Evolutionary conservation across 768 basidiomycete genomes (phyloP), one percentile per base, ranked within the genome.

Genomic region (Termitomyces sp.): DNA sequence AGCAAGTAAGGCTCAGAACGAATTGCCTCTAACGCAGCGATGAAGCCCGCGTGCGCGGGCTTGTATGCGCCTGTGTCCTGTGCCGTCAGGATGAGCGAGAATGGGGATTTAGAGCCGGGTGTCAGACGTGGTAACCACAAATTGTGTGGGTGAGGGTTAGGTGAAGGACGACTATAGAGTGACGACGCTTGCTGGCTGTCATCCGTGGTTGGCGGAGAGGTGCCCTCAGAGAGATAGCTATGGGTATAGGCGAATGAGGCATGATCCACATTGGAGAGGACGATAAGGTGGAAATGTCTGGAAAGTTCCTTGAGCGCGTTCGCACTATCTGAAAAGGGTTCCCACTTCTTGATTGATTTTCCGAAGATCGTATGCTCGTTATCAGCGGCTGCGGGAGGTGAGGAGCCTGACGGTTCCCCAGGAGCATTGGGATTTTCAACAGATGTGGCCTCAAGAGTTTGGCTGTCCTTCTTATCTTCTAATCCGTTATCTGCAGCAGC

Each of bases 41-140:
- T 65, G 68, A 87, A 84, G 53, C 83, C 84, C 9, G 74, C 76
- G 6, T 78, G 74, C 7, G 82, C 79, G 22, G 87, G 90, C 67
- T 91, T 91, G 72, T 90, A 91, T 36, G 82, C 82, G n/a, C 82
- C 82, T 5, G 82, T 79, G 61, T 88, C 87, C 67, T 91, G 82
- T 5, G 90, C 88, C 8, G 88, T 91, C 63, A 87, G 72, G 55
- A 89, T 74, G 52, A 84, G 76, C 27, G 83, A 80, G 69, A 91
- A 91, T 1, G 84, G 79, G 26, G 87, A 88, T 49, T 74, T 71
- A 6, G 78, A 76, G 32, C 68, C 67, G 5, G 74, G 69, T 0
- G 74, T 75, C 36, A 70, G 65, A 26, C 79, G 76, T 0, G 72
- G 81, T 55, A 80, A 78, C 75, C 79, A 82, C 48, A 73, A 72